Conservation (phyloP, 1,139 yeast species). For the Pichia sp. region DNA sequence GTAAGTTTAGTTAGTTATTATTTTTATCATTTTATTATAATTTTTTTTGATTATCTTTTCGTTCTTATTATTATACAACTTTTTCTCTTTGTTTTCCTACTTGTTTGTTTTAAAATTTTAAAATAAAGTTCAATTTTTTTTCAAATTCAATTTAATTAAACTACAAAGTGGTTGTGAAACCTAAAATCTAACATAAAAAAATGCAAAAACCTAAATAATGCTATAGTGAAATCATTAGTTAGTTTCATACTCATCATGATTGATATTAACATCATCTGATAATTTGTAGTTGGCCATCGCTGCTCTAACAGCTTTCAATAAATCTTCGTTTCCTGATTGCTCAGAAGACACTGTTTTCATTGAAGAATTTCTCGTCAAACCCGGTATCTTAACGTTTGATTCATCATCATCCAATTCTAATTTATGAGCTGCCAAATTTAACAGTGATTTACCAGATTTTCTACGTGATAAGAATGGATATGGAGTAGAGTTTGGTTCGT, state of each 20-base stretch:
- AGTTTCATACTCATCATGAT: slow-evolving; percentile 58
- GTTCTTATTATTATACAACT: background rate
- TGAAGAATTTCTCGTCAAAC: slow-evolving; percentile 27
- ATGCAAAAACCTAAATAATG: background rate
- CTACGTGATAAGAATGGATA: slow-evolving; percentile 39
- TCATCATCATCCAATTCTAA: slow-evolving; percentile 65
- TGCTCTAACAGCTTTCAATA: slow-evolving; percentile 45
- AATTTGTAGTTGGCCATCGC: slow-evolving; percentile 46
- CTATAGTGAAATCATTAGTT: background rate
- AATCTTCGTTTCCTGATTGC: slow-evolving; percentile 32
- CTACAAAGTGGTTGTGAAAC: background rate
- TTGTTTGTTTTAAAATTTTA: too few species aligned
- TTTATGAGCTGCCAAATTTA: slow-evolving; percentile 60
- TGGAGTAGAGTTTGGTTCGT: slow-evolving; percentile 51
- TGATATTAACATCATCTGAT: slow-evolving; percentile 37
- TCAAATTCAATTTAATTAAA: too few species aligned
- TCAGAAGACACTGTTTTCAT: slow-evolving; percentile 23
- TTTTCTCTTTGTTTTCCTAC: too few species aligned
- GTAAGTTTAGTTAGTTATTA: slow-evolving; percentile 61
- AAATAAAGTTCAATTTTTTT: too few species aligned
- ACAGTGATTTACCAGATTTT: slow-evolving; percentile 63
- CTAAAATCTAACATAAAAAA: background rate
- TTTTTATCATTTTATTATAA: background rate
- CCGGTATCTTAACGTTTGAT: slow-evolving; percentile 25
- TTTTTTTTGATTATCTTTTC: background rate